Evolutionary conservation across 352 stramenopile genomes (phyloP).

Genomic region (Phytophthora ramorum): DNA sequence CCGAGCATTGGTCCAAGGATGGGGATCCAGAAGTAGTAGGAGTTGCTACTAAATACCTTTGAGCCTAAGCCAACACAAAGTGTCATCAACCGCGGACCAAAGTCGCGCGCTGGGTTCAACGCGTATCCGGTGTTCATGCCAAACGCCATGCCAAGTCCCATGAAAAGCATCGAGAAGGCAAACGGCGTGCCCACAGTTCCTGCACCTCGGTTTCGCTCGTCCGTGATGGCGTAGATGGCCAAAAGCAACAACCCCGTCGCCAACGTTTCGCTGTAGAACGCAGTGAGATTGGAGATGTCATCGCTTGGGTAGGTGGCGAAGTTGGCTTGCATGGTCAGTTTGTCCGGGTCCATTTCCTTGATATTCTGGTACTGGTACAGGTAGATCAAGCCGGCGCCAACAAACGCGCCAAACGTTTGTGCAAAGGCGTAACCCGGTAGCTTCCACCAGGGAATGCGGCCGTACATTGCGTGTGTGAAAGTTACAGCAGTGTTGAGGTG

Average conservation of each 20-base stretch:
- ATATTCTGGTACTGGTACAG: conserved; percentile 55
- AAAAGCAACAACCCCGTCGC: conserved; percentile 54
- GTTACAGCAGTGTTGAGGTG: conserved; percentile 68
- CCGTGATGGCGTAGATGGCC: conserved; percentile 62
- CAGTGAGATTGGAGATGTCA: conserved; percentile 47
- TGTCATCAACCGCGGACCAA: conserved; percentile 53
- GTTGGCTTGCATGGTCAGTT: conserved; percentile 40
- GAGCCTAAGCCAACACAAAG: conserved; percentile 56
- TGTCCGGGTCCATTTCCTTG: conserved; percentile 46
- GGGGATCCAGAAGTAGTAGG: conserved; percentile 72
- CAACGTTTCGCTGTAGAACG: conserved; percentile 66
- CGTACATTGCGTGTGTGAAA: conserved; percentile 54
- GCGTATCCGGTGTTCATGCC: conserved; percentile 30
- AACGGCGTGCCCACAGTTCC: conserved; percentile 43
- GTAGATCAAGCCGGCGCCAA: conserved; percentile 48
- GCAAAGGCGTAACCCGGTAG: conserved; percentile 44
- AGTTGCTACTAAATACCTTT: conserved; percentile 55
- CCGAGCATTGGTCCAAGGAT: conserved; percentile 56
- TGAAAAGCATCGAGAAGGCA: conserved; percentile 58
- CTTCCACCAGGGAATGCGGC: conserved; percentile 54
- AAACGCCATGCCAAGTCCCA: conserved; percentile 66
- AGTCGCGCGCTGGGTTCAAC: conserved; percentile 57
- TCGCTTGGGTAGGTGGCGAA: conserved; percentile 59
- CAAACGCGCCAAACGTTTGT: conserved; percentile 52
- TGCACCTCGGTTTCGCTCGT: conserved; percentile 52